phyloP scores from a whole-genome alignment of 495 filamentous ascomycete genomes.

The Bathelium albidoporum region DNA sequence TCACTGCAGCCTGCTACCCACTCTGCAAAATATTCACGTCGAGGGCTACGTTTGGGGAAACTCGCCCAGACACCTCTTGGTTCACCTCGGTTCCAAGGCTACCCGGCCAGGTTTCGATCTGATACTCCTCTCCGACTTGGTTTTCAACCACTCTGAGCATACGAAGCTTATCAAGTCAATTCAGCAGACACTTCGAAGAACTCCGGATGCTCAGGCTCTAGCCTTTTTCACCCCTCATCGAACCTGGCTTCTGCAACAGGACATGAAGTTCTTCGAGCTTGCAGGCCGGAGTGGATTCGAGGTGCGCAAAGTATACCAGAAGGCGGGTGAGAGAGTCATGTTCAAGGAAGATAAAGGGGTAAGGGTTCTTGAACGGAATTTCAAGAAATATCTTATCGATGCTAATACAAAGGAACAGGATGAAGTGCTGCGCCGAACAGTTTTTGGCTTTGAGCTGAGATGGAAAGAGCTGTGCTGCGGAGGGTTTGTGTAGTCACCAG shows the following conservation, averaged over 20 bases:
- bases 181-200: slow-evolving; percentile 45
- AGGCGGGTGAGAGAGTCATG: slow-evolving; percentile 69
- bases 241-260: slow-evolving; percentile 76
- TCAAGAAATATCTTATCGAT: not conserved
- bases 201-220: slow-evolving; percentile 50
- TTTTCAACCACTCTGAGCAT: slow-evolving; percentile 86
- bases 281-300: slow-evolving; percentile 55
- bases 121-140: slow-evolving; percentile 73
- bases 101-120: slow-evolving; percentile 53
- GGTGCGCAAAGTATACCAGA: slow-evolving; percentile 70
- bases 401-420: slow-evolving; percentile 21
- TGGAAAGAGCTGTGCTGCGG: slow-evolving; percentile 15
- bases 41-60: slow-evolving; percentile 52
- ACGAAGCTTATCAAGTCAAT: slow-evolving; percentile 62
- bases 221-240: slow-evolving; percentile 93
- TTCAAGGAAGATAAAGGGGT: slow-evolving; percentile 80
- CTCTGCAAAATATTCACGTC: slow-evolving; percentile 18
- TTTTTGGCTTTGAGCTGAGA: slow-evolving; percentile 64
- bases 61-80: slow-evolving; percentile 40
- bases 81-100: slow-evolving; percentile 32
- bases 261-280: slow-evolving; percentile 75
- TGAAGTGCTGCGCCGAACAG: slow-evolving; percentile 54
- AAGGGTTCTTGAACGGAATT: slow-evolving; percentile 21
- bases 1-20: slow-evolving; percentile 17
- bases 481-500: not conserved